Evolutionary conservation across 768 basidiomycete genomes (phyloP).

Genomic region (Termitomyces sp.): DNA sequence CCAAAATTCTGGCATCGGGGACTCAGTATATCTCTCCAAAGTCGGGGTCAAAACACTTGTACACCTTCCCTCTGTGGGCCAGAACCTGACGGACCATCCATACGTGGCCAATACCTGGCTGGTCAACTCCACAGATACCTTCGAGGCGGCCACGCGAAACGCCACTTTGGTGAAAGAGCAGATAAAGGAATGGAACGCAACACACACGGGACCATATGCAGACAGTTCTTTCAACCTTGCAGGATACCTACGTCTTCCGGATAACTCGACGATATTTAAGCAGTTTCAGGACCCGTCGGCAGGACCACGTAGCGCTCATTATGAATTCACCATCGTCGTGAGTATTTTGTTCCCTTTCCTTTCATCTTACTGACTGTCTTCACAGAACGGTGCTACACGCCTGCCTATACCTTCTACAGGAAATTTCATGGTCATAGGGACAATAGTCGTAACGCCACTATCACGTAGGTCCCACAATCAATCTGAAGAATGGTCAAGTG

Average conservation of each 20-base stretch:
- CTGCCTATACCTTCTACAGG: conserved; percentile 21
- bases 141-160: conserved; percentile 21
- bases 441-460: conserved; percentile 22
- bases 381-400: conserved; percentile 20
- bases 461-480: conserved; percentile 19
- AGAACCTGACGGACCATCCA: conserved; percentile 29
- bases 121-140: conserved; percentile 23
- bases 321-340: conserved; percentile 26
- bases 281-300: conserved; percentile 24
- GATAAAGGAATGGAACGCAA: conserved; percentile 16
- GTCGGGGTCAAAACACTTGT: conserved; percentile 20
- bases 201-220: conserved; percentile 16
- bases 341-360: conserved; percentile 11
- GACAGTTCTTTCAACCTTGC: conserved; percentile 15
- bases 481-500: not conserved
- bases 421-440: conserved; percentile 23
- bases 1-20: conserved; percentile 27
- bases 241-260: conserved; percentile 24
- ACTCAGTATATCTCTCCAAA: conserved; percentile 10
- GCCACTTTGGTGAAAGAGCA: conserved; percentile 15
- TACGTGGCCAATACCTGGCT: conserved; percentile 24
- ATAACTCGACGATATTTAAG: conserved; percentile 18
- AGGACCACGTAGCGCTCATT: conserved; percentile 24
- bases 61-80: conserved; percentile 26
- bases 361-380: not conserved